Evolutionary conservation across 202 grass and related monocot species (phyloP), one percentile per base, ranked within the genome.

Genomic region (Hordeum pubiflorum): DNA sequence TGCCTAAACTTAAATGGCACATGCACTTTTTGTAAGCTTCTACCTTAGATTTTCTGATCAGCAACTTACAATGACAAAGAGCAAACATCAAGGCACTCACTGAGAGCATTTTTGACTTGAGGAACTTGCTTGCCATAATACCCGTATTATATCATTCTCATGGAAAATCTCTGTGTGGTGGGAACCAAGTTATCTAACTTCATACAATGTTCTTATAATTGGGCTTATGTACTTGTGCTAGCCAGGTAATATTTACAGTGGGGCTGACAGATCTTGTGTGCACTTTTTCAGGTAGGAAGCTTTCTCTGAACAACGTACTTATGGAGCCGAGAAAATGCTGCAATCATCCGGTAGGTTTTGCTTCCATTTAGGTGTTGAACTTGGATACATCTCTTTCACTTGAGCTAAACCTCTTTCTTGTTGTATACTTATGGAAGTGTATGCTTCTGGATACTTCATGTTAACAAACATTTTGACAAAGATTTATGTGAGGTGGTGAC

Each of bases 291-390:
- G 91, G 91, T 76, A 82, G 57, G 85, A 94, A 89, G 36, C 72
- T 86, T 84, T 82, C 83, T 81, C 82, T 94, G 82, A 91, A 91
- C 58, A 84, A 77, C 11, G 66, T 94, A 37, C 88, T 89, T 6
- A 81, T 89, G 36, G 72, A 79, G 36, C 22, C 89, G 77, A 81
- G 79, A 60, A 94, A 94, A 85, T 94, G 89, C 79, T 91, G 89
- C 56, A 89, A 91, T 84, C 91, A 94, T n/a, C 86, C 89, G 48
- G 91, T 94, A 87, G 26, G 58, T 76, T 74, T 85, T 69, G 15
- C 36, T 76, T 70, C 17, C 14, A 41, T 50, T 70, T 57, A 64
- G 26, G 74, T 62, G 50, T 69, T 54, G 23, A 79, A 60, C 12
- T 44, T 44, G 17, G 6, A 1, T 72, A 52, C 24, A 52, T 72